Percentiles rank a stretch among this genome's conserved stretches.
Conservation (phyloP, 257 asterid genomes). For the Fraxinus cuspidata region DNA sequence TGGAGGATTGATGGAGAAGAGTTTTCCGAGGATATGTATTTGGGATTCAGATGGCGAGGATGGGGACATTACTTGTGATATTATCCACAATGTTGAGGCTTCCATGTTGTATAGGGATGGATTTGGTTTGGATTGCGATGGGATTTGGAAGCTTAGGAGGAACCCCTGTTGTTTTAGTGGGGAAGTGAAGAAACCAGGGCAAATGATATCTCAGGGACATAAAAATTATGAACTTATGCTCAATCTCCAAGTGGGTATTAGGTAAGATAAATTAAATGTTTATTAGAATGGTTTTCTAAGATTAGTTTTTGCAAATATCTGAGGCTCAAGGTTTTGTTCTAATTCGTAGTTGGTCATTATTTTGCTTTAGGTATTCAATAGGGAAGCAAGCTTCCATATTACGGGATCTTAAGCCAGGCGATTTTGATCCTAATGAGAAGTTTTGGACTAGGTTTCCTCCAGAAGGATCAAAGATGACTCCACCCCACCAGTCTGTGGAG, state of each 20-base stretch:
- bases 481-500: constrained; percentile 66
- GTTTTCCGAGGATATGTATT: constrained; percentile 53
- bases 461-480: constrained; percentile 62
- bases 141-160: constrained; percentile 48
- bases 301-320: background rate
- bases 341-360: constrained; percentile 6
- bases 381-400: constrained; percentile 57
- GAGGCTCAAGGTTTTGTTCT: background rate
- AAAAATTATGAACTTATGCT: constrained; percentile 68
- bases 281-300: background rate
- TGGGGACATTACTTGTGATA: constrained; percentile 59
- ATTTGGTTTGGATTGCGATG: constrained; percentile 35
- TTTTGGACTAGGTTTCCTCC: constrained; percentile 67
- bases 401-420: constrained; percentile 49
- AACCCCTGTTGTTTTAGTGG: constrained; percentile 47
- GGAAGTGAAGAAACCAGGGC: constrained; percentile 58
- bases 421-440: constrained; percentile 67
- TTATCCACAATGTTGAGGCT: constrained; percentile 51
- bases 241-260: constrained; percentile 64
- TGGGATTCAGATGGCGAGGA: constrained; percentile 68
- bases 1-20: constrained; percentile 34
- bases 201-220: constrained; percentile 55
- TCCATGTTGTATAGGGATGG: constrained; percentile 50
- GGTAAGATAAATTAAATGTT: constrained; percentile 30
- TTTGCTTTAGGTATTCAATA: constrained; percentile 47